A percentile compares a stretch with the other conserved stretches of the same genome.
Conservation (phyloP, 148 eudicot genomes). For the Dianthus caryophyllus region DNA sequence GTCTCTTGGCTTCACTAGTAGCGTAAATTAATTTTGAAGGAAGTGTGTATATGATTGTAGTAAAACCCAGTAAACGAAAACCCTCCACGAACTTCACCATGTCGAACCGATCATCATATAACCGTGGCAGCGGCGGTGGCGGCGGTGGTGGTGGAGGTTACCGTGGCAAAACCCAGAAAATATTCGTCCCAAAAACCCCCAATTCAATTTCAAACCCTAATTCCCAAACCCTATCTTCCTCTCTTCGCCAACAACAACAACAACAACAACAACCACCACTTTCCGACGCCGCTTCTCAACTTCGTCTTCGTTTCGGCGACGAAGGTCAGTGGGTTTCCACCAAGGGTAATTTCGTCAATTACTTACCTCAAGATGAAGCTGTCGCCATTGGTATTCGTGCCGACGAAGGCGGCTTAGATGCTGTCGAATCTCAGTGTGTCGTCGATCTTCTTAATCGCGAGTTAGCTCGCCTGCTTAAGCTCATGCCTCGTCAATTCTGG, state of each 20-base stretch:
- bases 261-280: neutral
- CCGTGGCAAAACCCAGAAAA: slow-evolving; percentile 9
- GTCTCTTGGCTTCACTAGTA: no score
- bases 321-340: neutral
- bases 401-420: slow-evolving; percentile 77
- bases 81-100: neutral
- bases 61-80: no score
- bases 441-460: slow-evolving; percentile 78
- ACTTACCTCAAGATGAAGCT: slow-evolving; percentile 92
- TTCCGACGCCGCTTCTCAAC: neutral
- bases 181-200: slow-evolving; percentile 13
- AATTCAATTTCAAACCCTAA: no score
- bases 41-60: no score
- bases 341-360: slow-evolving; percentile 61
- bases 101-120: slow-evolving; percentile 9
- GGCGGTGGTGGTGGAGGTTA: neutral
- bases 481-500: slow-evolving; percentile 76
- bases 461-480: slow-evolving; percentile 60
- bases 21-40: no score
- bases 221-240: slow-evolving; percentile 1
- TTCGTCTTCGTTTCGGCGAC: slow-evolving; percentile 1
- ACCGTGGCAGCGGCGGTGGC: neutral
- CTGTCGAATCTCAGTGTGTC: slow-evolving; percentile 73
- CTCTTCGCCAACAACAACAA: neutral
- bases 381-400: slow-evolving; percentile 75